Conservation (phyloP, 2,329 filamentous ascomycete genomes). For the Ascochyta pisi region DNA sequence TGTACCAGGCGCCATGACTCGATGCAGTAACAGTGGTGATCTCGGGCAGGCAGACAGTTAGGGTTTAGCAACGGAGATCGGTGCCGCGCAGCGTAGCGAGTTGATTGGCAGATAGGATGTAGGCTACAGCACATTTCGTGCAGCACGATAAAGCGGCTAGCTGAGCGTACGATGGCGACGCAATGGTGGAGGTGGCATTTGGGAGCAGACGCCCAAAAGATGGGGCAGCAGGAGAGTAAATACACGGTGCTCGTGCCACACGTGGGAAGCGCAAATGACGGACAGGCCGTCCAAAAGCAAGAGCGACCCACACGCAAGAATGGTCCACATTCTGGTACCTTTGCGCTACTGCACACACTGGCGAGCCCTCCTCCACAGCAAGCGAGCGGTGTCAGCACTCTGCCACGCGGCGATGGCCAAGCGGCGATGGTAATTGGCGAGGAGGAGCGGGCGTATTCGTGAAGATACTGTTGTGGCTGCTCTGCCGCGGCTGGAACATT, state of each 20-base stretch:
- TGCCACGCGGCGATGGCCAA: constrained; percentile 6
- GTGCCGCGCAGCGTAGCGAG: constrained; percentile 16
- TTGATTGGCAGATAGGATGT: constrained; percentile 32
- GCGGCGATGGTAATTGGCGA: constrained; percentile 7
- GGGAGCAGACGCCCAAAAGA: constrained; percentile 1
- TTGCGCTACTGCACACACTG: constrained; percentile 8
- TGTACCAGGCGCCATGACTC: constrained; percentile 36
- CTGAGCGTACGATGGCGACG: constrained; percentile 14
- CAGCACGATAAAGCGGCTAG: constrained; percentile 19
- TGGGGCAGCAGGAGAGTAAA: constrained; percentile 9
- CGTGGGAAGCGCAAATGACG: constrained; percentile 17
- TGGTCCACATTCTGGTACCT: constrained; percentile 10
- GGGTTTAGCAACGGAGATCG: constrained; percentile 26
- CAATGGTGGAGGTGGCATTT: background rate
- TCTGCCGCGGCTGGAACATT: constrained; percentile 7
- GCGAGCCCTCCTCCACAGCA: constrained; percentile 1
- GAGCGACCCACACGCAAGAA: constrained; percentile 14
- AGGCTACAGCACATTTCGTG: constrained; percentile 27
- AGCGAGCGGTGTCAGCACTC: constrained; percentile 7
- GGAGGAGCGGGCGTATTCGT: background rate
- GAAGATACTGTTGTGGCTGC: constrained; percentile 11
- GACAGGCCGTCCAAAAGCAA: constrained; percentile 9
- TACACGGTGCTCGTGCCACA: constrained; percentile 10
- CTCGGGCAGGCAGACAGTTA: constrained; percentile 29
- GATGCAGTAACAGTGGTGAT: constrained; percentile 33